Evolutionary conservation across 148 eudicot species (phyloP), one percentile per base, ranked within the genome.

Genomic region (Selenicereus undatus): DNA sequence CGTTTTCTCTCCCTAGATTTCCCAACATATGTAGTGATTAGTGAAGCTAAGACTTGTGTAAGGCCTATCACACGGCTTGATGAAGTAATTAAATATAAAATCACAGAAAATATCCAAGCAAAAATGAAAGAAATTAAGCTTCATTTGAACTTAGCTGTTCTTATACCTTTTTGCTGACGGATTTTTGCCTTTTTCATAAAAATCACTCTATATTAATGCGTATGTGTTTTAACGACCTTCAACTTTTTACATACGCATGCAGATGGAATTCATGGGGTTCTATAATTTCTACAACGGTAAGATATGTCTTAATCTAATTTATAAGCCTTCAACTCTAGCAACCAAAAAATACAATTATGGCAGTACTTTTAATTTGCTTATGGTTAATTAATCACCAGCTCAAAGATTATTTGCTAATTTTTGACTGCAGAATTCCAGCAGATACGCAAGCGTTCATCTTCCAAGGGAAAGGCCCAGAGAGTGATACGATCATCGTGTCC

Each of bases 221-320:
- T 48, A 5, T 48, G 8, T 10, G 13, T 48, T 48, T 48, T 48
- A 48, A 48, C 52, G 2, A 48, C 12, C 10, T 12, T 48, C 52
- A 48, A 48, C 10, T 48, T 48, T 6, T 48, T 8, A 48, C 11
- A 8, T 27, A 64, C 66, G 8, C 66, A 69, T 84, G 83, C 92
- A 94, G 98, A 94, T 92, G 97, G 89, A 94, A 20, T 88, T 84
- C 77, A 58, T 94, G 85, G 87, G 83, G 26, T 91, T 82, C 79
- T 91, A 78, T 75, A 82, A 91, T 78, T 90, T 86, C 64, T 90
- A 87, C 87, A 92, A 94, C 69, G 95, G 98, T 91, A 82, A 86
- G 84, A 3, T 24, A 3, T 27, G 71, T 66, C 18, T n/a, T 66
- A n/a, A 62, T 62, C 24, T 62, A 62, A 11, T 48, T 62, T 10